Percentiles rank a stretch among this genome's conserved stretches.
Evolutionary conservation across 768 basidiomycete genomes (phyloP).

Genomic region (Fomitopsis serialis): DNA sequence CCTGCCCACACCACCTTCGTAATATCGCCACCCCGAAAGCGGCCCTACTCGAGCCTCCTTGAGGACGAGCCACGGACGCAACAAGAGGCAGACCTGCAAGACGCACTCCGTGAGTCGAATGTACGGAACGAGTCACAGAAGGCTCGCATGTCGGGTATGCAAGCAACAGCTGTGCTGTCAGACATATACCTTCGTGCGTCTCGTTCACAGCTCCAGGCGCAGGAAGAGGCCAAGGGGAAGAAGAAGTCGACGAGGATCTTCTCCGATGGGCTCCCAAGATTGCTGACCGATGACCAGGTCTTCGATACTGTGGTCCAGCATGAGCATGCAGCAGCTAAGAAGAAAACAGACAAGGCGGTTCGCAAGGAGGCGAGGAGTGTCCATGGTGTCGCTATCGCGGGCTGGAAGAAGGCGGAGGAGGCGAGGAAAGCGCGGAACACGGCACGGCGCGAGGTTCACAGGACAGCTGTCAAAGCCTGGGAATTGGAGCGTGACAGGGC

Average conservation of each 20-base stretch:
- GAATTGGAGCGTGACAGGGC: no score
- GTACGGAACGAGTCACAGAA: neutral
- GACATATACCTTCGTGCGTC: neutral
- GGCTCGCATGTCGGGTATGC: neutral
- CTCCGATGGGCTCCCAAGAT: constrained; percentile 18
- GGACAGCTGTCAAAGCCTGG: no score
- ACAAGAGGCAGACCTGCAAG: constrained; percentile 3
- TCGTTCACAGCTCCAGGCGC: constrained; percentile 2
- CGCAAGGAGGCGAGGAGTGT: constrained; percentile 2
- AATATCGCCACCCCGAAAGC: neutral
- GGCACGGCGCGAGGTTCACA: no score
- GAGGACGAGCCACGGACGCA: neutral
- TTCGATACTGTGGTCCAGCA: constrained; percentile 6
- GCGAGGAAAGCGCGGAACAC: constrained; percentile 10
- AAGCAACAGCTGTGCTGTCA: constrained; percentile 7
- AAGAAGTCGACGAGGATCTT: constrained; percentile 7
- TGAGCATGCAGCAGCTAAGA: neutral
- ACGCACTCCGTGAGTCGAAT: neutral
- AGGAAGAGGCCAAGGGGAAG: constrained; percentile 11
- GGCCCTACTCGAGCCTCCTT: neutral
- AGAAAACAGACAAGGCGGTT: constrained; percentile 3
- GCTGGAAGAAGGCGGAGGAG: constrained; percentile 18
- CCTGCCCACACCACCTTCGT: neutral
- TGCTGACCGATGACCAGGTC: constrained; percentile 21
- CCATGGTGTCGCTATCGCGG: constrained; percentile 4